Conservation (phyloP, 805 yeast species). For the Kodamaea kaohsiungensis region DNA sequence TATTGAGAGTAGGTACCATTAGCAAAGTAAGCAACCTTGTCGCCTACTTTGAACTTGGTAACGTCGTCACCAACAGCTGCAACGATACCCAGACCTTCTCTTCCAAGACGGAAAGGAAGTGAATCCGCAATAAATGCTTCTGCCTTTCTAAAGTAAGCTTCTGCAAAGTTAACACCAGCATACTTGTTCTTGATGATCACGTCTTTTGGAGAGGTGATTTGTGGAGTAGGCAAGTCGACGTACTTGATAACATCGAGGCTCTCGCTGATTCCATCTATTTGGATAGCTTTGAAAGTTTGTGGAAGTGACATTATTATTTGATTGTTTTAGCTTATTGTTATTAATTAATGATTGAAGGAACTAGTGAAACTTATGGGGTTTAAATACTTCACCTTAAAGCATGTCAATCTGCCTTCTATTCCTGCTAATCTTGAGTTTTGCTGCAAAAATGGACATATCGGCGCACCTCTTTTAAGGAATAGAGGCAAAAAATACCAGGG, state of each 20-base stretch:
- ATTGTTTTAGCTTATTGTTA: too few species aligned
- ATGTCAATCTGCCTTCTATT: too few species aligned
- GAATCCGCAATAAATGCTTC: slow-evolving; percentile 53
- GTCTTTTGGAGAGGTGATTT: slow-evolving; percentile 49
- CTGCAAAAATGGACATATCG: too few species aligned
- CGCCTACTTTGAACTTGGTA: slow-evolving; percentile 60
- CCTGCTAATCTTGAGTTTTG: too few species aligned
- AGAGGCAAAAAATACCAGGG: too few species aligned
- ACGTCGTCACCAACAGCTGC: slow-evolving; percentile 65
- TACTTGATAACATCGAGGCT: slow-evolving; percentile 60
- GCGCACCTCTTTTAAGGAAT: too few species aligned
- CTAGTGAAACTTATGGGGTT: too few species aligned
- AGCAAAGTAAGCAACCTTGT: slow-evolving; percentile 61
- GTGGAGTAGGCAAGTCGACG: slow-evolving; percentile 60
- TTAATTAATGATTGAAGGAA: too few species aligned
- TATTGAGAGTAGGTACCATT: slow-evolving; percentile 69
- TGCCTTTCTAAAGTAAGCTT: slow-evolving; percentile 79
- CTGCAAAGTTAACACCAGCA: slow-evolving; percentile 83
- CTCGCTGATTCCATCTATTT: slow-evolving; percentile 56
- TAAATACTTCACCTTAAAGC: too few species aligned
- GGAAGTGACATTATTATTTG: slow-evolving; percentile 40
- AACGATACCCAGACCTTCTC: slow-evolving; percentile 72
- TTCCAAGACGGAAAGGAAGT: slow-evolving; percentile 66
- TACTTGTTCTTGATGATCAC: slow-evolving; percentile 71
- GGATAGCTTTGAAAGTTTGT: slow-evolving; percentile 53